Percentiles rank a stretch among this genome's conserved stretches.
Conservation (phyloP, 345 rosid species). For the Lepidium didymum region DNA sequence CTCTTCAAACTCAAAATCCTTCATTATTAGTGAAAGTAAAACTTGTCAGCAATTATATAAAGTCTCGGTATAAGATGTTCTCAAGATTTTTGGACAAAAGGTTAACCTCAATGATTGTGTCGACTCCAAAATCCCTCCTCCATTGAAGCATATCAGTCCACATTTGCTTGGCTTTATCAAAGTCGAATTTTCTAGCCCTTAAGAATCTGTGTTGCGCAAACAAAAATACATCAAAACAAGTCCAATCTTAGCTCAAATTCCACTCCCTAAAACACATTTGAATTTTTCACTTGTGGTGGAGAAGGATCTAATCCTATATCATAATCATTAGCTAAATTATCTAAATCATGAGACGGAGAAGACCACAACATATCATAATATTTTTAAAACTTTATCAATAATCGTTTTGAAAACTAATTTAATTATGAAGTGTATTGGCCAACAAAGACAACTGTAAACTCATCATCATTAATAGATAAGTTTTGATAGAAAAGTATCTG, state of each 20-base stretch:
- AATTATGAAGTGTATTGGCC: neutral
- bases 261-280: no score
- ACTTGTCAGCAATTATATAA: neutral
- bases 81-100: neutral
- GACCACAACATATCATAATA: no score
- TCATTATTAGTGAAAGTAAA: neutral
- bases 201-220: constrained; percentile 44
- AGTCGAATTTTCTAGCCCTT: constrained; percentile 90
- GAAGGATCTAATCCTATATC: no score
- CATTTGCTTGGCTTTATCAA: constrained; percentile 92
- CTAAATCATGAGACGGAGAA: no score
- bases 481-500: no score
- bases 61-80: neutral
- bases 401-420: neutral
- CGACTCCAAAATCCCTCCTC: constrained; percentile 82
- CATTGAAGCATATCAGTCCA: constrained; percentile 97
- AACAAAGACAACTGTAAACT: neutral
- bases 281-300: no score
- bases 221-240: neutral
- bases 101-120: constrained; percentile 71
- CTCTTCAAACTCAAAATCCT: constrained; percentile 95
- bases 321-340: no score
- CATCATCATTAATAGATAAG: no score
- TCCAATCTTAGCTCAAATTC: no score
- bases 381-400: neutral